Percentiles rank a stretch among this genome's conserved stretches.
These are phyloP conservation scores for Rhynchospora breviuscula DNA, from an alignment of 176 grass and related monocot genomes.

Conservation along the genomic window DNA sequence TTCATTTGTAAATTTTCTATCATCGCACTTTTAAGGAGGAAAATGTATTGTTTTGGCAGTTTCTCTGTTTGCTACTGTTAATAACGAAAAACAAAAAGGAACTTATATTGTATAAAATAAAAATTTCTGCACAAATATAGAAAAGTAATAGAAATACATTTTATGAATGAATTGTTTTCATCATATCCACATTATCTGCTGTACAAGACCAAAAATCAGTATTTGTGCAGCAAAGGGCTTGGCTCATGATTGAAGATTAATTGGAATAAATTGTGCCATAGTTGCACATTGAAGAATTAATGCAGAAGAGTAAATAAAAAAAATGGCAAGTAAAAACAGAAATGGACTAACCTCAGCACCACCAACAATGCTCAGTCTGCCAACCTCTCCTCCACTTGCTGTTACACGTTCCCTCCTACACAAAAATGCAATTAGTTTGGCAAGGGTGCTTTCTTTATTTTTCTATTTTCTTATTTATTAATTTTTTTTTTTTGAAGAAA, in stretches of 20 bases:
- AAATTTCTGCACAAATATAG: neutral
- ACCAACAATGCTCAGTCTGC: conserved; percentile 89
- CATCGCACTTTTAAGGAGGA: neutral
- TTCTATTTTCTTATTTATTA: too few relatives aligned
- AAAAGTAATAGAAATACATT: neutral
- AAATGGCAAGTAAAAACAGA: neutral
- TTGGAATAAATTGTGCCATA: neutral
- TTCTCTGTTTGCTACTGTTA: neutral
- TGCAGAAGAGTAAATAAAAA: neutral
- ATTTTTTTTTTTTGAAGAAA: neutral
- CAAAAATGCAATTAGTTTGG: conserved; percentile 15
- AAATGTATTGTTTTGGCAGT: neutral
- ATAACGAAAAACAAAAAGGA: neutral
- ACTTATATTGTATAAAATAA: neutral
- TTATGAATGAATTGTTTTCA: neutral
- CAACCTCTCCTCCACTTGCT: conserved; percentile 96
- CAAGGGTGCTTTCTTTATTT: neutral
- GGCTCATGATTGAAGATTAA: neutral
- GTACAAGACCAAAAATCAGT: neutral
- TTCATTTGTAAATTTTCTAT: neutral
- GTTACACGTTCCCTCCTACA: conserved; percentile 88
- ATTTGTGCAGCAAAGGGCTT: neutral
- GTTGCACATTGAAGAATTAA: neutral
- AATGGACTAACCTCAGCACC: conserved; percentile 64
- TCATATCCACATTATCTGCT: neutral